These are phyloP conservation scores for Penicillium parvum DNA, from an alignment of 495 filamentous ascomycete genomes.

Conservation along the genomic window DNA sequence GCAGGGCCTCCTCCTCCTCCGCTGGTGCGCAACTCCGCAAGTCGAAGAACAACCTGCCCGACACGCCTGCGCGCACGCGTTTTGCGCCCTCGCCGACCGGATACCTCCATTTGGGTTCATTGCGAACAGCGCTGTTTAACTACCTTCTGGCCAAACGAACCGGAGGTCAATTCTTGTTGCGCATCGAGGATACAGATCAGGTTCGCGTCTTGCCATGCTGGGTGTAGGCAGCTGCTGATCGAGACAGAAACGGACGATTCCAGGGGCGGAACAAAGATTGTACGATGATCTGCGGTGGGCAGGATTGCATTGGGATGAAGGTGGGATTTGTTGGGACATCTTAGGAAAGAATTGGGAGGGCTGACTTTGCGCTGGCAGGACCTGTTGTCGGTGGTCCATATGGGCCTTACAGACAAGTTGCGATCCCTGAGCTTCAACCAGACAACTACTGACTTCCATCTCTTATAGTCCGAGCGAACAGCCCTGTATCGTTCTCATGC, in stretches of 20 bases:
- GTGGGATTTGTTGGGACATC: constrained; percentile 24
- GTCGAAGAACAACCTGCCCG: constrained; percentile 44
- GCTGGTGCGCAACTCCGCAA: constrained; percentile 24
- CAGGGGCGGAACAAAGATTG: constrained; percentile 70
- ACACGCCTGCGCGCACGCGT: constrained; percentile 73
- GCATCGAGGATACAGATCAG: constrained; percentile 95
- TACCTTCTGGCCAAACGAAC: constrained; percentile 84
- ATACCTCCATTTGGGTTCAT: constrained; percentile 83
- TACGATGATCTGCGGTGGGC: constrained; percentile 82
- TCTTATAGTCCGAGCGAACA: constrained; percentile 69
- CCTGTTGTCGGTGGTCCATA: constrained; percentile 73
- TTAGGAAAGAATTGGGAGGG: neutral
- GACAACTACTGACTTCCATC: constrained; percentile 3
- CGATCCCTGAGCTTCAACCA: neutral
- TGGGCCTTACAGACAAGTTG: constrained; percentile 78
- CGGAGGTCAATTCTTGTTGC: constrained; percentile 85
- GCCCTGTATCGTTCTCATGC: constrained; percentile 69
- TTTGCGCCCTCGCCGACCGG: constrained; percentile 97
- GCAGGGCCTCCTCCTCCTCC: constrained; percentile 34
- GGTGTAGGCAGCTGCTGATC: constrained; percentile 27
- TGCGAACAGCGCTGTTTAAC: constrained; percentile 90
- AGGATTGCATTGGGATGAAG: constrained; percentile 92
- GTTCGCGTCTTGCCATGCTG: constrained; percentile 39
- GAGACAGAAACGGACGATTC: constrained; percentile 67
- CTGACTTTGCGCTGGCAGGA: constrained; percentile 43